These are phyloP conservation scores for Insectozyma bohioensis DNA, from an alignment of 1,139 yeast species.

Conservation along the genomic window DNA sequence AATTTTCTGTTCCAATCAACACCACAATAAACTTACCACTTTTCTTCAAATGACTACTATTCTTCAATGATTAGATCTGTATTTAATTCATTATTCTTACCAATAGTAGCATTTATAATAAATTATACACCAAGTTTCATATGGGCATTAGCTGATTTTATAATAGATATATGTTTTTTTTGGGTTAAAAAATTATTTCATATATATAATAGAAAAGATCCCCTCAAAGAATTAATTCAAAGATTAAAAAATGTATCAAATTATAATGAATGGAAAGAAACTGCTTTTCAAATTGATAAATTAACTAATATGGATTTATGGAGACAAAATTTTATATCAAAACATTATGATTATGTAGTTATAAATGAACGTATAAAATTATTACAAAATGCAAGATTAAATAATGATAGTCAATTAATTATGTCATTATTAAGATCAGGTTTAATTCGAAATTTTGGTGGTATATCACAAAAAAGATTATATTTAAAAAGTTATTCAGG, in stretches of 20 bases:
- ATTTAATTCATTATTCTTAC: slow-evolving; percentile 6
- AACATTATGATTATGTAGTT: slow-evolving; percentile 79
- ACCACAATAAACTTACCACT: no score
- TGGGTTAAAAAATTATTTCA: slow-evolving; percentile 51
- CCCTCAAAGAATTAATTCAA: slow-evolving; percentile 39
- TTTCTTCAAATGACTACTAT: no score
- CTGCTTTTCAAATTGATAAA: slow-evolving; percentile 61
- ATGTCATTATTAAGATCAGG: slow-evolving; percentile 80
- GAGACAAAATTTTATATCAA: slow-evolving; percentile 84
- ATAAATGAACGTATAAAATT: slow-evolving; percentile 72
- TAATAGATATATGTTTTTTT: slow-evolving; percentile 57
- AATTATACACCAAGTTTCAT: slow-evolving; percentile 60
- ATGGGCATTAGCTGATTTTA: slow-evolving; percentile 61
- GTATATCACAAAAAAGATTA: slow-evolving; percentile 75
- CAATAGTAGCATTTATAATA: slow-evolving; percentile 15
- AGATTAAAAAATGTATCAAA: slow-evolving; percentile 42
- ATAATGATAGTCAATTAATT: slow-evolving; percentile 56
- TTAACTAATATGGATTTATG: slow-evolving; percentile 71
- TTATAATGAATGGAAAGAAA: slow-evolving; percentile 61
- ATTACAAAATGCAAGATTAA: slow-evolving; percentile 60
- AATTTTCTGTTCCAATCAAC: no score
- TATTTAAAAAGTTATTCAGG: slow-evolving; percentile 85
- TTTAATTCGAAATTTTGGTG: slow-evolving; percentile 84
- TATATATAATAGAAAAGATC: slow-evolving; percentile 39
- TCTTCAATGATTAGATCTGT: slow-evolving; percentile 8